phyloP scores from a whole-genome alignment of 345 rosid species.

The Geranium brycei region DNA sequence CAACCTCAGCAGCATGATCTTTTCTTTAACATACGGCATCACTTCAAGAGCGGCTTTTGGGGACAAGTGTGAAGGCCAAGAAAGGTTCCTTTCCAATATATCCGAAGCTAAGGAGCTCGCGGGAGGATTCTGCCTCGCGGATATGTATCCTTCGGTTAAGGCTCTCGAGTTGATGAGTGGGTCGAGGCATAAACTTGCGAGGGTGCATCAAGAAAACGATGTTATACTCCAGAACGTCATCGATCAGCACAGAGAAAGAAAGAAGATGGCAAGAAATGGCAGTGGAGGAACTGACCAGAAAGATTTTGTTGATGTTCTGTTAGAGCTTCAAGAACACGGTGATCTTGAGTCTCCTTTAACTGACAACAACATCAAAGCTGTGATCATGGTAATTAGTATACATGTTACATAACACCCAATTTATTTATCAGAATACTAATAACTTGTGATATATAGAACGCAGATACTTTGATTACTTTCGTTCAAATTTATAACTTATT shows the following conservation, averaged over 20 bases:
- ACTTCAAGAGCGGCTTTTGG: constrained; percentile 4
- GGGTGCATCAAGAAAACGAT: constrained; percentile 6
- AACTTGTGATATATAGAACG: no score
- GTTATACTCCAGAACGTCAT: constrained; percentile 10
- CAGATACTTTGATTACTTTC: no score
- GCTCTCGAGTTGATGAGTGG: constrained; percentile 11
- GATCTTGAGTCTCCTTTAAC: constrained; percentile 7
- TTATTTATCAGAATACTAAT: no score
- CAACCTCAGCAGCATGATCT: constrained; percentile 12
- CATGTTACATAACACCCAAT: no score
- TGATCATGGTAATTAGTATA: constrained; percentile 10
- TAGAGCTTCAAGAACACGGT: constrained; percentile 7
- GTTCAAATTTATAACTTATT: no score
- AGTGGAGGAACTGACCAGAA: not conserved
- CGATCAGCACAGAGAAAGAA: constrained; percentile 1
- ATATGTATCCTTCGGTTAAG: constrained; percentile 10
- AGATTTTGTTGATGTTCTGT: constrained; percentile 13
- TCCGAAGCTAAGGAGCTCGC: not conserved
- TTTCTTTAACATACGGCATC: not conserved
- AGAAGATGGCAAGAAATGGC: not conserved
- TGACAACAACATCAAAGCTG: constrained; percentile 5
- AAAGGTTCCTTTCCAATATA: constrained; percentile 1
- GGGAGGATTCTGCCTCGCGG: constrained; percentile 6
- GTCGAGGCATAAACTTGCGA: not conserved
- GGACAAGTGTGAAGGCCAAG: constrained; percentile 7